Evolutionary conservation across 1,284 basidiomycete genomes (phyloP).

Genomic region (Irpex rosettiformis): DNA sequence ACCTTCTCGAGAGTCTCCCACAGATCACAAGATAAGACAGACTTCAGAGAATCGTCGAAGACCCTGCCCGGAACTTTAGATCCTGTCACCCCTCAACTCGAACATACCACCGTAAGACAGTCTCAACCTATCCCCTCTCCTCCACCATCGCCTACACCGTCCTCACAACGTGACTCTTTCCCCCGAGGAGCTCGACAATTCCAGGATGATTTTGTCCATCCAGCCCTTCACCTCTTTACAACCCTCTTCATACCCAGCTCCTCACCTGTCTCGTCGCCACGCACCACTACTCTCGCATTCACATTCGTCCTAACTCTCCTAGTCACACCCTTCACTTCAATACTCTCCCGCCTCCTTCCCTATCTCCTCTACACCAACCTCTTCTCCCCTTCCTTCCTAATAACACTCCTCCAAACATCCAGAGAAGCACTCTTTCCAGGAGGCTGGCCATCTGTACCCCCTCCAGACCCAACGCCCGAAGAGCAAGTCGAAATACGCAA

Average conservation of each 20-base stretch:
- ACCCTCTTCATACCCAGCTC: conserved; percentile 15
- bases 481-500: conserved; percentile 61
- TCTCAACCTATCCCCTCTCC: conserved; percentile 16
- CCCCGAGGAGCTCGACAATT: conserved; percentile 7
- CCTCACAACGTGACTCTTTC: background rate
- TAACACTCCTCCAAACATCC: conserved; percentile 43
- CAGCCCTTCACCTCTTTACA: conserved; percentile 20
- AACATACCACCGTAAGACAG: conserved; percentile 9
- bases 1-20: conserved; percentile 25
- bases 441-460: conserved; percentile 69
- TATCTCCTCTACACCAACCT: conserved; percentile 53
- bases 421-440: conserved; percentile 75
- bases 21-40: conserved; percentile 3
- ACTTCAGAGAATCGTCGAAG: conserved; percentile 9
- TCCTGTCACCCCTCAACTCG: conserved; percentile 11
- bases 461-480: conserved; percentile 64
- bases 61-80: conserved; percentile 10
- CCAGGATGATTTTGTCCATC: conserved; percentile 21
- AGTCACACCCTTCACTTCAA: conserved; percentile 24
- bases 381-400: conserved; percentile 50
- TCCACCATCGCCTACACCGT: conserved; percentile 10
- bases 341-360: conserved; percentile 52
- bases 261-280: conserved; percentile 11
- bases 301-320: conserved; percentile 27
- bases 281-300: conserved; percentile 24